Base-by-base conservation (phyloP, 2,329 filamentous ascomycete genomes). In the Sporothrix brasiliensis region DNA sequence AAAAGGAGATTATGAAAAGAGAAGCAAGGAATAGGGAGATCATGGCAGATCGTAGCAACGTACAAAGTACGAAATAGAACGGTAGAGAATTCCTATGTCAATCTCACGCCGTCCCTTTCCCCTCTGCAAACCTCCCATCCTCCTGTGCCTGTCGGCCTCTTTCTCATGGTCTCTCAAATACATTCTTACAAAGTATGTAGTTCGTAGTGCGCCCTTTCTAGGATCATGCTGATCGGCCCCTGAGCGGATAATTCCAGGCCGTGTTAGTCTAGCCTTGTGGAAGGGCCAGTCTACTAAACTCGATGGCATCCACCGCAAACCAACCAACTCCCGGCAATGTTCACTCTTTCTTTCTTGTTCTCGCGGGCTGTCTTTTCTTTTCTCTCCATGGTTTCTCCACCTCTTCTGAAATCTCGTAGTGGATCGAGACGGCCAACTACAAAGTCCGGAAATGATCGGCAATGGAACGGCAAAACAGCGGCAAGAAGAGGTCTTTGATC, bases 251-350 rank as follows among this genome's bases (percentile, higher is more conserved):
- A 24, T 24, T 60, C 54, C 56, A 60, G 19, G 56, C 56, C 19
- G 9, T 34, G 19, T 44, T n/a, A n/a, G 30, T 41, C 34, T 24
- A 44, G 56, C 19, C 34, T 21, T 60, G 30, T 39, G 2, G 1
- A 4, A 34, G 2, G 34, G 34, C 56, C 27, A 30, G 56, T 60
- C 16, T 5, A 7, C 24, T 34, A 56, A 14, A 34, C 56, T 44
- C 56, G 14, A 60, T 9, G 16, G 53, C 24, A 24, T 24, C 13
- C n/a, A 21, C 21, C 13, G 9, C 27, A 63, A 27, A 24, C 10
- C 49, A 63, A 63, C 60, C 41, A 63, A 16, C 60, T 39, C 60
- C 60, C 39, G 47, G 60, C 60, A 49, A 63, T 21, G 60, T 63
- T 49, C 60, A 27, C 6, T 63, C 19, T 41, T 19, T 11, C 30